These are phyloP conservation scores for Teratosphaeria destructans DNA, from an alignment of 2,329 filamentous ascomycete genomes.

Conservation along the genomic window DNA sequence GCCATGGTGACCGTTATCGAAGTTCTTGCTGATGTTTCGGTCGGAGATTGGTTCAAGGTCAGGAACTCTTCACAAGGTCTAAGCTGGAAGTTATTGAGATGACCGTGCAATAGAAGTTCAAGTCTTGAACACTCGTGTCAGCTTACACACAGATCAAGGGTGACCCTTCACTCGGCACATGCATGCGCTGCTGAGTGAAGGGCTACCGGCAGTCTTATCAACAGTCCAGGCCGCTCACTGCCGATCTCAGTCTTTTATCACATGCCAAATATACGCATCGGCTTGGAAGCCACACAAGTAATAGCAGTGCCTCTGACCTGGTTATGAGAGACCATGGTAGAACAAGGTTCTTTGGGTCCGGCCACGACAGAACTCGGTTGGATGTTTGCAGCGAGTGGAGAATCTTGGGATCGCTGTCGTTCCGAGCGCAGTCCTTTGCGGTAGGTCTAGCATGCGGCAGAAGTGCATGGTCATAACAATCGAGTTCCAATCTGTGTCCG, in stretches of 20 bases:
- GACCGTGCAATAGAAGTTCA: neutral
- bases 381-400: too few species aligned
- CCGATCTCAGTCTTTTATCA: neutral
- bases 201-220: neutral
- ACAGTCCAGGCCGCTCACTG: neutral
- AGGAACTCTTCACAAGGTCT: neutral
- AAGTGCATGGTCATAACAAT: neutral
- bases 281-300: neutral
- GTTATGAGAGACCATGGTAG: too few species aligned
- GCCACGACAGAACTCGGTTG: too few species aligned
- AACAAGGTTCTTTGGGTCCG: too few species aligned
- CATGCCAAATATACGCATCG: neutral
- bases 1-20: neutral
- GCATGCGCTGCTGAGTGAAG: neutral
- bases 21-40: neutral
- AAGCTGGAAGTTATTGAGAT: neutral
- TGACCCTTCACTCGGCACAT: neutral
- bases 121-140: neutral
- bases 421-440: too few species aligned
- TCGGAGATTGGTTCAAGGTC: neutral
- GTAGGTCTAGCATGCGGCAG: too few species aligned
- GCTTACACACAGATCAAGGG: neutral
- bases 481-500: neutral
- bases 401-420: too few species aligned
- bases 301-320: too few species aligned